A percentile compares a stretch with the other conserved stretches of the same genome.
These are phyloP conservation scores for Suhomyces maxii DNA, from an alignment of 1,139 yeast genomes.

Conservation along the genomic window DNA sequence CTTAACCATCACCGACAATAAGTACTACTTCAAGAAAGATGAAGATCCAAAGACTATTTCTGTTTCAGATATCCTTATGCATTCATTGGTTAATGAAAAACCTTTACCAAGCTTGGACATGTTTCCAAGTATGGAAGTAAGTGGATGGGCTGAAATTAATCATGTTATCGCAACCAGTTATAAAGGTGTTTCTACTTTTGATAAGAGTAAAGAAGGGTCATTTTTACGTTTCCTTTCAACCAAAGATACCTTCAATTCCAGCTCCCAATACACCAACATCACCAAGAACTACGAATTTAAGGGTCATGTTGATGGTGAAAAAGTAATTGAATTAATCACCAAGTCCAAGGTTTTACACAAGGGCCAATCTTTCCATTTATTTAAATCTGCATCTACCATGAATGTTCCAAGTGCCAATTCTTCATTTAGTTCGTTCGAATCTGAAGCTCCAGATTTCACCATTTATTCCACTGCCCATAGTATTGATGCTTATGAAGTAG, in stretches of 20 bases:
- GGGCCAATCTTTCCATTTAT: slow-evolving; percentile 82
- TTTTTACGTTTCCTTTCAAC: slow-evolving; percentile 30
- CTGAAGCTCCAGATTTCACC: slow-evolving; percentile 38
- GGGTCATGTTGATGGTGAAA: slow-evolving; percentile 19
- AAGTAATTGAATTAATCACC: slow-evolving; percentile 64
- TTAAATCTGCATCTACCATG: slow-evolving; percentile 38
- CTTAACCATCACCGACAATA: slow-evolving; percentile 49
- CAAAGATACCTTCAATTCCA: slow-evolving; percentile 26
- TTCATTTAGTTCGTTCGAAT: slow-evolving; percentile 3
- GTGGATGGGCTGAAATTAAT: slow-evolving; percentile 66
- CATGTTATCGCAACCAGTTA: slow-evolving; percentile 51
- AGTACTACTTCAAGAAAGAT: slow-evolving; percentile 28
- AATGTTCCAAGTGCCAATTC: background rate
- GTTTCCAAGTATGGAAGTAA: slow-evolving; percentile 69
- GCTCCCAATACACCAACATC: slow-evolving; percentile 10
- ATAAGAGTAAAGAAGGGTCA: slow-evolving; percentile 15
- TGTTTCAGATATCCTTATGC: slow-evolving; percentile 81
- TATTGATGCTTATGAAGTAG: slow-evolving; percentile 54
- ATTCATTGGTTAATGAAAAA: slow-evolving; percentile 81
- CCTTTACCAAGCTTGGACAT: slow-evolving; percentile 56
- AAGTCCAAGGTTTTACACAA: slow-evolving; percentile 81
- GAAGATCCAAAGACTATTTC: slow-evolving; percentile 53
- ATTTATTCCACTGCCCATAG: slow-evolving; percentile 84
- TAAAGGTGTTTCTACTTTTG: slow-evolving; percentile 21
- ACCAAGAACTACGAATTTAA: slow-evolving; percentile 28